Percentiles rank a stretch among this genome's conserved stretches.
These are phyloP conservation scores for Gomphus sp. DNA, from an alignment of 1,284 basidiomycete genomes.

Conservation along the genomic window DNA sequence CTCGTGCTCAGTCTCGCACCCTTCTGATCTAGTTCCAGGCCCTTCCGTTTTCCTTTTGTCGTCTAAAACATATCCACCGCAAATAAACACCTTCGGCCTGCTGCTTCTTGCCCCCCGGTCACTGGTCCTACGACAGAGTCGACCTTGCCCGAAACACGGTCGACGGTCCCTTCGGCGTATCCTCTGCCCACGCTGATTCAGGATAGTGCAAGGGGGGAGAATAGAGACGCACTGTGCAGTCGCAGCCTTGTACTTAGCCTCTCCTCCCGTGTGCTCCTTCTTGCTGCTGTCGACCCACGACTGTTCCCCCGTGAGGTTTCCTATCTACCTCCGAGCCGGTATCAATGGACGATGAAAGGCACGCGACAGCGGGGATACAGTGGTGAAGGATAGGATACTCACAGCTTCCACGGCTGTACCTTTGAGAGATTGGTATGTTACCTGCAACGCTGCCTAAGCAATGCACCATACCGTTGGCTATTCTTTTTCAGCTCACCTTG, in stretches of 20 bases:
- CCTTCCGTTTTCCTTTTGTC: no score
- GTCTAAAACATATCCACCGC: no score
- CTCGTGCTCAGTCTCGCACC: no score
- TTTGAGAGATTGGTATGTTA: constrained; percentile 24
- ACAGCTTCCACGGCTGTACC: constrained; percentile 51
- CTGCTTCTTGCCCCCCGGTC: constrained; percentile 53
- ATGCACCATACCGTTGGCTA: no score
- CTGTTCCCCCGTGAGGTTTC: constrained; percentile 37
- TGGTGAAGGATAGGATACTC: constrained; percentile 4
- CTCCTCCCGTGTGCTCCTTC: constrained; percentile 58
- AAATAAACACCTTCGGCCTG: constrained; percentile 33
- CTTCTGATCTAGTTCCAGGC: no score
- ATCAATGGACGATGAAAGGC: no score
- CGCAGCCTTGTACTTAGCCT: constrained; percentile 40
- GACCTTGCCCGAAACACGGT: constrained; percentile 50
- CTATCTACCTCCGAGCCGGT: constrained; percentile 22
- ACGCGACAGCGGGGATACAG: background rate
- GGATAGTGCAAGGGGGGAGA: background rate
- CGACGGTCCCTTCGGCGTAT: constrained; percentile 47
- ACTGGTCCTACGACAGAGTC: constrained; percentile 48
- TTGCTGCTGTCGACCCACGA: constrained; percentile 48
- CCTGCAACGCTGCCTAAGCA: no score
- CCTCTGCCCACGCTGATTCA: constrained; percentile 33
- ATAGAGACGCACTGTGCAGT: background rate
- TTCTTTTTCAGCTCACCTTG: no score